These are phyloP conservation scores for Pisolithus marmoratus DNA, from an alignment of 768 basidiomycete species.

Conservation along the genomic window DNA sequence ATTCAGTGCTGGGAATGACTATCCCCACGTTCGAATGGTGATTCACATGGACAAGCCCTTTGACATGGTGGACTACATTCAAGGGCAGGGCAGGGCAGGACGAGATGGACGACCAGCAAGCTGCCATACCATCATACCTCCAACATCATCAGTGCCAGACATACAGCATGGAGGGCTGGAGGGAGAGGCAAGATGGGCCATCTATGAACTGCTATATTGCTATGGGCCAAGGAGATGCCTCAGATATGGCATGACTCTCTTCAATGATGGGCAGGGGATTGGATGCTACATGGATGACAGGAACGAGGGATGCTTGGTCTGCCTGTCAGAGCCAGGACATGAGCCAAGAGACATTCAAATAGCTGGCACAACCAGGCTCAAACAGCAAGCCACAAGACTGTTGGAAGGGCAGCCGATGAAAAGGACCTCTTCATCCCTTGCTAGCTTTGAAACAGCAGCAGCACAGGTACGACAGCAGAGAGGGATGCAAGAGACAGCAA, in stretches of 20 bases:
- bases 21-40: conserved; percentile 10
- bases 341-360: neutral
- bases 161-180: neutral
- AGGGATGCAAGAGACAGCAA: too few species aligned
- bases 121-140: neutral
- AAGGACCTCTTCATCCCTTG: too few species aligned
- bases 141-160: neutral
- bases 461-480: too few species aligned
- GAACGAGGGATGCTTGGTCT: neutral
- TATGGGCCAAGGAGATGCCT: conserved; percentile 1
- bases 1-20: conserved; percentile 22
- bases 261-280: neutral
- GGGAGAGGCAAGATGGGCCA: neutral
- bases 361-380: neutral
- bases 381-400: too few species aligned
- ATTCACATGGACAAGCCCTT: conserved; percentile 13
- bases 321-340: neutral
- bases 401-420: too few species aligned
- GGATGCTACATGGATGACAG: neutral
- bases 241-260: neutral
- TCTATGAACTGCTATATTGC: neutral
- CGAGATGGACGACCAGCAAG: conserved; percentile 5
- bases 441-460: too few species aligned
- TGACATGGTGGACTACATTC: conserved; percentile 13
- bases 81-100: conserved; percentile 15